Conservation (phyloP, 768 basidiomycete genomes). For the Russula sp. region DNA sequence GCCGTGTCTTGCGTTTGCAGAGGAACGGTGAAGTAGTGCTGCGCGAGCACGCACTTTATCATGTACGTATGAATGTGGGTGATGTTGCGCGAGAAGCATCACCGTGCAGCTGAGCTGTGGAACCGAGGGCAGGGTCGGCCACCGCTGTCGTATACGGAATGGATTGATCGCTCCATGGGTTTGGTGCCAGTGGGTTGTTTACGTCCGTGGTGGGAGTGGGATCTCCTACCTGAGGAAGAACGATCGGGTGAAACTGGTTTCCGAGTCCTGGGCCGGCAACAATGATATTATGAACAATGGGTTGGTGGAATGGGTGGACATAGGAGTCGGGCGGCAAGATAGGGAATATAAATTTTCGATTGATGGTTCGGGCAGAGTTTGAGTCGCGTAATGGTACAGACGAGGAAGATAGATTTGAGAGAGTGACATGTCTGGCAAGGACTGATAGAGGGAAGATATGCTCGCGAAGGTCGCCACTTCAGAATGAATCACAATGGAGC, state of each 20-base stretch:
- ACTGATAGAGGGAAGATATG: conserved; percentile 59
- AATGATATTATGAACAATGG: conserved; percentile 18
- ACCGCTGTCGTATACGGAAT: conserved; percentile 81
- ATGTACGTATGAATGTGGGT: conserved; percentile 57
- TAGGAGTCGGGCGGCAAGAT: conserved; percentile 27
- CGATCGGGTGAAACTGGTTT: conserved; percentile 9
- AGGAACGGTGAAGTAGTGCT: conserved; percentile 74
- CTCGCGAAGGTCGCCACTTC: conserved; percentile 65
- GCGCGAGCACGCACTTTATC: conserved; percentile 62
- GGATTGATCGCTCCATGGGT: conserved; percentile 66
- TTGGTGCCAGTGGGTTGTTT: conserved; percentile 37
- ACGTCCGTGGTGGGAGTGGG: conserved; percentile 10
- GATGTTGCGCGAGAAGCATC: conserved; percentile 60
- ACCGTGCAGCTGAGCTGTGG: conserved; percentile 72
- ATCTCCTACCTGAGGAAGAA: conserved; percentile 9
- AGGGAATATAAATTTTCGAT: conserved; percentile 32
- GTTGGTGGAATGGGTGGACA: conserved; percentile 23
- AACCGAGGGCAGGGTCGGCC: conserved; percentile 63
- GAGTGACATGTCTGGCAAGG: conserved; percentile 36
- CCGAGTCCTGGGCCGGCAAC: conserved; percentile 4
- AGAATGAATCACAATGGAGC: conserved; percentile 69
- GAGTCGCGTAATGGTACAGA: conserved; percentile 32
- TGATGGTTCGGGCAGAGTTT: conserved; percentile 29
- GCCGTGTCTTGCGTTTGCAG: conserved; percentile 35
- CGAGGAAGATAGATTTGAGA: conserved; percentile 21